Percentiles rank a stretch among this genome's conserved stretches.
Evolutionary conservation across 208 protist genomes (phyloP).

Genomic region (Crithidia thermophila): DNA sequence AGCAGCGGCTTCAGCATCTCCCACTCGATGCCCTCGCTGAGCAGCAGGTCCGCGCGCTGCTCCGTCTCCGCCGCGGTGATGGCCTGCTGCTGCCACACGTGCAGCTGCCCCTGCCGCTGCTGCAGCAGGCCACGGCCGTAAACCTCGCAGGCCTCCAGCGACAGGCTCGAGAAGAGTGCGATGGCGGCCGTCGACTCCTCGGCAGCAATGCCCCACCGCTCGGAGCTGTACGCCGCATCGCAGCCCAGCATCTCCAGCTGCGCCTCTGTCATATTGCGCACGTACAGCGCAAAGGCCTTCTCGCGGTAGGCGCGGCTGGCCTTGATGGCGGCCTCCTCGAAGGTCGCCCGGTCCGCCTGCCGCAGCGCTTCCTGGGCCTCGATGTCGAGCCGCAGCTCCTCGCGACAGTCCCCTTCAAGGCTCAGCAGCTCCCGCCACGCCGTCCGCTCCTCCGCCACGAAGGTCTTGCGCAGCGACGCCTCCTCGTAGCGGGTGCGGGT

Average conservation of each 20-base stretch:
- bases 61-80: constrained; percentile 21
- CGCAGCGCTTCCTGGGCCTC: constrained; percentile 11
- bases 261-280: constrained; percentile 7
- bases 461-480: constrained; percentile 10
- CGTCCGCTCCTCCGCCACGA: constrained; percentile 19
- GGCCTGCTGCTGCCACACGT: constrained; percentile 14
- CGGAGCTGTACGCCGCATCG: constrained; percentile 8
- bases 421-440: constrained; percentile 27
- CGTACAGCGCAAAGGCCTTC: constrained; percentile 9
- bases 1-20: constrained; percentile 11
- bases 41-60: constrained; percentile 19
- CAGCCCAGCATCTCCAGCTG: constrained; percentile 8
- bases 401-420: constrained; percentile 19
- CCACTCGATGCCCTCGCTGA: constrained; percentile 17
- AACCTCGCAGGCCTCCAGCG: constrained; percentile 10
- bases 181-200: constrained; percentile 17
- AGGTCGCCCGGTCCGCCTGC: constrained; percentile 4
- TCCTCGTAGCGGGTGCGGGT: constrained; percentile 10
- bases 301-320: constrained; percentile 8
- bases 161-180: constrained; percentile 7
- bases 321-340: constrained; percentile 2
- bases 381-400: constrained; percentile 31
- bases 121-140: constrained; percentile 4
- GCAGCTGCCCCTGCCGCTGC: constrained; percentile 4
- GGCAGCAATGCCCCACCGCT: constrained; percentile 12